These are phyloP conservation scores for Bipolaris victoriae DNA, from an alignment of 2,329 filamentous ascomycete species.

Conservation along the genomic window DNA sequence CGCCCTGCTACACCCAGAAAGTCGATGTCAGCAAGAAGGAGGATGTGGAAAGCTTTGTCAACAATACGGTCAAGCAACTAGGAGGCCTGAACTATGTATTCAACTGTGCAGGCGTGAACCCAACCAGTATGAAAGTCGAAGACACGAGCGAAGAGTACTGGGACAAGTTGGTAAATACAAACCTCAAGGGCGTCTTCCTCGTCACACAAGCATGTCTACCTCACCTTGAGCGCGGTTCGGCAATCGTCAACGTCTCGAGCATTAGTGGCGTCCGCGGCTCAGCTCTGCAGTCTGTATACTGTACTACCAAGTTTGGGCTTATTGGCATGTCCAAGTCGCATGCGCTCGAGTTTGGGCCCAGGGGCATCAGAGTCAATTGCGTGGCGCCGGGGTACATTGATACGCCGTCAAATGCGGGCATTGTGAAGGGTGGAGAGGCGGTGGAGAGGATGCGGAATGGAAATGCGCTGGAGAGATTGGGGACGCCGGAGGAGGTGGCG, in stretches of 20 bases:
- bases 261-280: slow-evolving; percentile 36
- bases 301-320: slow-evolving; percentile 44
- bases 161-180: slow-evolving; percentile 54
- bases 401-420: slow-evolving; percentile 57
- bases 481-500: slow-evolving; percentile 56
- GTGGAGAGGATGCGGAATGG: slow-evolving; percentile 49
- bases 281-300: slow-evolving; percentile 42
- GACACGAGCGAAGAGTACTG: slow-evolving; percentile 56
- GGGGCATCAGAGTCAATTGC: slow-evolving; percentile 40
- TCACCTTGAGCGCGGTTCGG: slow-evolving; percentile 32
- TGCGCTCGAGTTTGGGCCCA: slow-evolving; percentile 41
- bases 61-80: slow-evolving; percentile 43
- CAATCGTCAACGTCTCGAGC: slow-evolving; percentile 40
- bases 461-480: slow-evolving; percentile 53
- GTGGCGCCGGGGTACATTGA: slow-evolving; percentile 53
- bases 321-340: slow-evolving; percentile 45
- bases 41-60: slow-evolving; percentile 54
- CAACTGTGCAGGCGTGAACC: slow-evolving; percentile 59
- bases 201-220: slow-evolving; percentile 53
- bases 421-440: slow-evolving; percentile 56
- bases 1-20: slow-evolving; percentile 37
- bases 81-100: slow-evolving; percentile 51
- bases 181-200: slow-evolving; percentile 55
- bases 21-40: slow-evolving; percentile 56
- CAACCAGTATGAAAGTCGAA: slow-evolving; percentile 50